phyloP scores from a whole-genome alignment of 2,329 filamentous ascomycete species.

The Fusarium armeniacum region DNA sequence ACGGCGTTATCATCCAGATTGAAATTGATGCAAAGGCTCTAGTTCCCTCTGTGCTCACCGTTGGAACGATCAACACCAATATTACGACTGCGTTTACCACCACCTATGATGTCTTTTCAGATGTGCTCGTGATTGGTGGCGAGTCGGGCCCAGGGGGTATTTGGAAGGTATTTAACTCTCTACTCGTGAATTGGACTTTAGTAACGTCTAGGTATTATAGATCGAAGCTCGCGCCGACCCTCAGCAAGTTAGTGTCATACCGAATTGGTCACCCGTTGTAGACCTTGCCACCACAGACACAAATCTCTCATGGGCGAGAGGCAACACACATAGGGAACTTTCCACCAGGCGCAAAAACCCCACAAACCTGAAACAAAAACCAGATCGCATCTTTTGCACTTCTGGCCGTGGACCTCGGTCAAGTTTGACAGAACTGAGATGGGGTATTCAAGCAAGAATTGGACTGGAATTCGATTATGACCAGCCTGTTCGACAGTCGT shows the following conservation, averaged over 20 bases:
- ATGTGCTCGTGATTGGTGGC: slow-evolving; percentile 85
- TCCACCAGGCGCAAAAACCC: slow-evolving; percentile 18
- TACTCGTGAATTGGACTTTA: neutral
- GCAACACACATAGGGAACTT: slow-evolving; percentile 7
- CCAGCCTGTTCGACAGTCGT: slow-evolving; percentile 65
- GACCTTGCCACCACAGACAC: slow-evolving; percentile 66
- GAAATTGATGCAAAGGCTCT: slow-evolving; percentile 73
- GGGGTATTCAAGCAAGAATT: slow-evolving; percentile 78
- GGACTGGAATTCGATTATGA: slow-evolving; percentile 68
- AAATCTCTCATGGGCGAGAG: slow-evolving; percentile 47
- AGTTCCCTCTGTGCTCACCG: slow-evolving; percentile 67
- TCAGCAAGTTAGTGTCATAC: slow-evolving; percentile 64
- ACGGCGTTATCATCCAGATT: slow-evolving; percentile 82
- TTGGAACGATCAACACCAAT: slow-evolving; percentile 77
- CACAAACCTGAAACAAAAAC: slow-evolving; percentile 49
- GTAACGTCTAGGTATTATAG: slow-evolving; percentile 51
- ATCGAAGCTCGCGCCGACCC: slow-evolving; percentile 68
- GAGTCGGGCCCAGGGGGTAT: slow-evolving; percentile 83
- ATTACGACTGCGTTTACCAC: slow-evolving; percentile 87
- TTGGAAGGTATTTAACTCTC: slow-evolving; percentile 70
- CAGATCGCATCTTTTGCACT: slow-evolving; percentile 74
- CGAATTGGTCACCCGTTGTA: slow-evolving; percentile 73
- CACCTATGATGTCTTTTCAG: slow-evolving; percentile 75
- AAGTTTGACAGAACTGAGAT: slow-evolving; percentile 75
- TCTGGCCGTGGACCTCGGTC: slow-evolving; percentile 74